A percentile compares a stretch with the other conserved stretches of the same genome.
Conservation (phyloP, 1,284 basidiomycete genomes). For the Moesziomyces parantarcticus region DNA sequence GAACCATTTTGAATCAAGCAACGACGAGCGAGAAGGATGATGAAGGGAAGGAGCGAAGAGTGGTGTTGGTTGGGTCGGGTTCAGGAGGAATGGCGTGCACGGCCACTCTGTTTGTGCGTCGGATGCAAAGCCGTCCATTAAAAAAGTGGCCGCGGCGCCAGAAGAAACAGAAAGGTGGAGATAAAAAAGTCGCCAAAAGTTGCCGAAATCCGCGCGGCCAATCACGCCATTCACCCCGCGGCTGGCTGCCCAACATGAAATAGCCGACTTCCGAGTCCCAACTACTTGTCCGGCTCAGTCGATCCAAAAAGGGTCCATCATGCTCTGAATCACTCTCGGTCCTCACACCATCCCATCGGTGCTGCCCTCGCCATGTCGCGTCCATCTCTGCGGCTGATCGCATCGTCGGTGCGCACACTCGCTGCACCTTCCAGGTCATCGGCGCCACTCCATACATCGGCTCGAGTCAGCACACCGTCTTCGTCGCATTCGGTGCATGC, state of each 20-base stretch:
- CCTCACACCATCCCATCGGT: background rate
- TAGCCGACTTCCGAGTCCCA: slow-evolving; percentile 12
- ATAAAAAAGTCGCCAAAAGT: background rate
- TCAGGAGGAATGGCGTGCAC: too few relatives aligned
- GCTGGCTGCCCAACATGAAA: background rate
- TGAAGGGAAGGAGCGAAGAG: background rate
- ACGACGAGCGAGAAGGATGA: background rate
- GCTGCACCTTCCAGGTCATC: background rate
- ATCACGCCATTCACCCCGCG: slow-evolving; percentile 36
- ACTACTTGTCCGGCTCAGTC: background rate
- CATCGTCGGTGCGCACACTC: background rate
- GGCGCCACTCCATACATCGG: slow-evolving; percentile 4
- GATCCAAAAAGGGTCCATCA: too few relatives aligned
- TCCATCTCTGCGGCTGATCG: slow-evolving; percentile 14
- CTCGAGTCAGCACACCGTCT: slow-evolving; percentile 1
- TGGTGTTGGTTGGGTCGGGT: background rate
- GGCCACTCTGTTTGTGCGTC: background rate
- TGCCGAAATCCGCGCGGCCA: slow-evolving; percentile 2
- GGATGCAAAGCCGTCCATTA: slow-evolving; percentile 5
- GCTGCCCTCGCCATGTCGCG: slow-evolving; percentile 13
- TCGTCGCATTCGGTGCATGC: slow-evolving; percentile 8
- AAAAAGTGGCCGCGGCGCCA: background rate
- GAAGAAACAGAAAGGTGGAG: slow-evolving; percentile 4
- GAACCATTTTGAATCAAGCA: slow-evolving; percentile 13
- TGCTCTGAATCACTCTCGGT: too few relatives aligned